These are phyloP conservation scores for Euphorbia tirucalli DNA, from an alignment of 345 rosid species.

Conservation along the genomic window DNA sequence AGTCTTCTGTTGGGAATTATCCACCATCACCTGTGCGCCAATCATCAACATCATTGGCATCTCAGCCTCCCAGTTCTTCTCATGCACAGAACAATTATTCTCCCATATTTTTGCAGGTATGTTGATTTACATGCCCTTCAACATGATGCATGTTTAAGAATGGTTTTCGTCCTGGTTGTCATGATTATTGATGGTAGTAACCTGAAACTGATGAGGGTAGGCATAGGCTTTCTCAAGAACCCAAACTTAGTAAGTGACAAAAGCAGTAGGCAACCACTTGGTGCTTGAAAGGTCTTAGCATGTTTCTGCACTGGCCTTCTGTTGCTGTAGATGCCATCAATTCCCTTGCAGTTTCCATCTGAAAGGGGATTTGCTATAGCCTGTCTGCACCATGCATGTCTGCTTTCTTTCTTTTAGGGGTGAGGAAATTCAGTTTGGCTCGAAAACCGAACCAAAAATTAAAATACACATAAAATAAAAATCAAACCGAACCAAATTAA, in stretches of 20 bases:
- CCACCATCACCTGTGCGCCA: conserved; percentile 69
- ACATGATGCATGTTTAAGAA: background rate
- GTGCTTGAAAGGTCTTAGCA: background rate
- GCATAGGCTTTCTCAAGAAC: background rate
- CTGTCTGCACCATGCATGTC: background rate
- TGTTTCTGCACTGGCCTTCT: background rate
- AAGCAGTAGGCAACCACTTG: background rate
- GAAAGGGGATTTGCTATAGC: background rate
- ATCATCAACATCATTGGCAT: conserved; percentile 52
- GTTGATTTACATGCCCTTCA: background rate
- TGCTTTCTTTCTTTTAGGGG: background rate
- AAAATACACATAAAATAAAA: no score
- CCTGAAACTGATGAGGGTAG: background rate
- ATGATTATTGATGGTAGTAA: conserved; percentile 5
- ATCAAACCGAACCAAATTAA: no score
- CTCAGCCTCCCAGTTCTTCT: conserved; percentile 72
- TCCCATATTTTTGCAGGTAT: conserved; percentile 95
- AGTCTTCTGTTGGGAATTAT: conserved; percentile 71
- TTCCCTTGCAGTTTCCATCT: background rate
- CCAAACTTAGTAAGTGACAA: conserved; percentile 1
- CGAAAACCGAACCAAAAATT: no score
- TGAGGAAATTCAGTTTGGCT: no score
- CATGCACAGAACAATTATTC: conserved; percentile 80
- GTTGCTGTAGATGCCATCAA: background rate
- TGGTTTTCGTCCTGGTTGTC: background rate